Conservation (phyloP, 495 filamentous ascomycete genomes). For the Lentithecium fluviatile region DNA sequence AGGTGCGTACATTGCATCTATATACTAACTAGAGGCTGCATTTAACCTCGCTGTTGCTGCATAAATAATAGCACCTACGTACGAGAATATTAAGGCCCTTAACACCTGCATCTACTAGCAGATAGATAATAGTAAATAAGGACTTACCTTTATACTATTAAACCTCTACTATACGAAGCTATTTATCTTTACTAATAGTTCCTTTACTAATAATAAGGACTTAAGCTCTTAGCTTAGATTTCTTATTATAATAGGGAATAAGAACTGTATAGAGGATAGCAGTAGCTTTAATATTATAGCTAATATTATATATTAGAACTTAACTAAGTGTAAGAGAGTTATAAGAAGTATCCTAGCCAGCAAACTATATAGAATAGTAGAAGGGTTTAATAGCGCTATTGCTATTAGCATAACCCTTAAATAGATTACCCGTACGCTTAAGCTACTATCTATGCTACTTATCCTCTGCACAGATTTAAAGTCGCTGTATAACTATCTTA, state of each 20-base stretch:
- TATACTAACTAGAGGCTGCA: neutral
- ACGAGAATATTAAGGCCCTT: neutral
- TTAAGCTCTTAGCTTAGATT: conserved; percentile 1
- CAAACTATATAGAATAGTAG: no score
- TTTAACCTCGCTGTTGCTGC: neutral
- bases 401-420: neutral
- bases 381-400: neutral
- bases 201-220: conserved; percentile 4
- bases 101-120: neutral
- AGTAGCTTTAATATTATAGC: neutral
- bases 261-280: neutral
- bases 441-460: neutral
- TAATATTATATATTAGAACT: no score
- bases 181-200: conserved; percentile 8
- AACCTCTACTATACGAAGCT: neutral
- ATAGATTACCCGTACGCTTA: neutral
- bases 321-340: no score
- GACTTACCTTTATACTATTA: neutral
- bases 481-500: neutral
- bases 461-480: neutral
- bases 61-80: neutral
- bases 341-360: no score
- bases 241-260: neutral
- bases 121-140: neutral
- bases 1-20: neutral